Percentiles rank a stretch among this genome's conserved stretches.
Evolutionary conservation across 208 protist genomes (phyloP).

Genomic region (Giardia muris): DNA sequence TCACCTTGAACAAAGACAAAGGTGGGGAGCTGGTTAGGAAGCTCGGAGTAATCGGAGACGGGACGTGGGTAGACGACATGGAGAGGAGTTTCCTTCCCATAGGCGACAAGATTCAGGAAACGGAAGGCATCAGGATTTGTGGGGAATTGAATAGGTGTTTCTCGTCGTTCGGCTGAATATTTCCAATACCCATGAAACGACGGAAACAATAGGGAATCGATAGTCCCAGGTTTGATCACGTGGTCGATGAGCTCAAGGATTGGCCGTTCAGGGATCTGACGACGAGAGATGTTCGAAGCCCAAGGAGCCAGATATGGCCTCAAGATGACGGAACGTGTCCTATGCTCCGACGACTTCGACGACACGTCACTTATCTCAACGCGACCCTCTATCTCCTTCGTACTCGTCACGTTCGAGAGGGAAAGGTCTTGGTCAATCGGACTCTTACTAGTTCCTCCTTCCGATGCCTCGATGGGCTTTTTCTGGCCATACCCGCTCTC

Average conservation of each 20-base stretch:
- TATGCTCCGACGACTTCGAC: too few species aligned
- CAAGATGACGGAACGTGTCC: background rate
- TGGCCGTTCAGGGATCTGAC: background rate
- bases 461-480: too few species aligned
- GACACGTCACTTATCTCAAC: too few species aligned
- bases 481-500: too few species aligned
- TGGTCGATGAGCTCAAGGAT: background rate
- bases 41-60: background rate
- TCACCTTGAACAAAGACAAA: background rate
- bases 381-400: background rate
- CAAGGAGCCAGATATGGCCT: background rate
- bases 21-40: background rate
- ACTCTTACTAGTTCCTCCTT: too few species aligned
- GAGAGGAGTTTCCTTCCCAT: background rate
- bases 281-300: background rate
- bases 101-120: background rate
- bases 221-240: background rate
- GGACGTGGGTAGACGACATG: background rate
- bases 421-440: too few species aligned
- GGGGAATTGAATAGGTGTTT: background rate
- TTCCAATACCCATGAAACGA: background rate
- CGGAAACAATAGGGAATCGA: background rate
- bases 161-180: background rate
- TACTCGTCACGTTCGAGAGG: background rate
- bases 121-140: background rate